Base-by-base conservation (phyloP, 2,329 filamentous ascomycete species). In the Dothistroma pini region DNA sequence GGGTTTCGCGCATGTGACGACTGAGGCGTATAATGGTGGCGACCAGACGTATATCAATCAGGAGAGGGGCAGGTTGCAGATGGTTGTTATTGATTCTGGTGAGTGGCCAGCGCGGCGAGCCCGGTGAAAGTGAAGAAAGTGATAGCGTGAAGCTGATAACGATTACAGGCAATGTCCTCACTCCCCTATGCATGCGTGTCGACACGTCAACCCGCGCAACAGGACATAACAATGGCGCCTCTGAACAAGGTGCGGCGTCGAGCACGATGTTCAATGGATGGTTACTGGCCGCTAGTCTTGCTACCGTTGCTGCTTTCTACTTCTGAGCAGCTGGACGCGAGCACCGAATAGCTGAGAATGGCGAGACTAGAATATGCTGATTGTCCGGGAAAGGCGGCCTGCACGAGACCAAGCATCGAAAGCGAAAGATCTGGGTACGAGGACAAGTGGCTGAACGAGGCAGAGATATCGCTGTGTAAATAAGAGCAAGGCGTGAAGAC, bases 61-160 rank as follows among this genome's bases (percentile, higher is more conserved):
- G 19, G 55, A 57, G 44, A 12, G 19, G 5, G 11, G 25, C 6
- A 48, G 55, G 19, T 19, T 57, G 12, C 55, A 57, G 25, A 57
- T 57, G 55, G 47, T 57, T 22, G 47, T 57, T 12, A 57, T 57
- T n/a, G 55, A 57, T n/a, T 57, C 55, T 51, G 55, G 55, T 57
- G 35, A 50, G 55, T 44, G 22, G 31, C 22, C n/a, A 34, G 12
- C n/a, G n/a, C n/a, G n/a, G n/a, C n/a, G n/a, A n/a, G n/a, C n/a
- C n/a, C n/a, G n/a, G n/a, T n/a, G 12, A 47, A 25, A 14, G n/a
- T 14, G 7, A 25, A 11, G 19, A 10, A 10, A 2, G 16, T 19
- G 2, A 14, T 4, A 56, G 7, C 22, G 4, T 14, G 2, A 31
- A 31, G 41, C 54, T 56, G 22, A 56, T 16, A 16, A 7, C 16